These are phyloP conservation scores for Biscogniauxia mediterranea DNA, from an alignment of 2,329 filamentous ascomycete genomes.

Conservation along the genomic window DNA sequence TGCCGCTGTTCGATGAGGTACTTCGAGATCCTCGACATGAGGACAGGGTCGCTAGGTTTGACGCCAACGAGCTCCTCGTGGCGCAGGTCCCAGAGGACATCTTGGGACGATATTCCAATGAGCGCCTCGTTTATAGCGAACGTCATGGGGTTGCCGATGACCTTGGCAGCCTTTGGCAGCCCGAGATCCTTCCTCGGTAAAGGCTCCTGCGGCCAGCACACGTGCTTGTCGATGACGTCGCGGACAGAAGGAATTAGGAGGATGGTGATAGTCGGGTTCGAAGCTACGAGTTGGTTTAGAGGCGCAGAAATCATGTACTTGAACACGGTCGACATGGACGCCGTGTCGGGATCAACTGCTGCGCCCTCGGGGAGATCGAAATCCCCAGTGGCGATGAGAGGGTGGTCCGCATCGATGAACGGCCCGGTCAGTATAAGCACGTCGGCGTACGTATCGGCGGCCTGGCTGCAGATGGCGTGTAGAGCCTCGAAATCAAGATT, in stretches of 20 bases:
- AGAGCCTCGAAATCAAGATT: constrained; percentile 89
- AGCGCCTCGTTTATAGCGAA: constrained; percentile 84
- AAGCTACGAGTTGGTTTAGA: constrained; percentile 65
- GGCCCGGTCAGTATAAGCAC: constrained; percentile 78
- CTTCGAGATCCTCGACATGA: constrained; percentile 69
- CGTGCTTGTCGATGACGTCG: constrained; percentile 62
- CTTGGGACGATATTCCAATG: constrained; percentile 78
- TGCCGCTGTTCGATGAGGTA: constrained; percentile 87
- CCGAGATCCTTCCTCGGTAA: constrained; percentile 71
- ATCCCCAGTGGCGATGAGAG: constrained; percentile 76
- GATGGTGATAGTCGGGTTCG: constrained; percentile 76
- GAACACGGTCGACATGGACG: constrained; percentile 81
- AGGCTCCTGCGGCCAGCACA: constrained; percentile 60
- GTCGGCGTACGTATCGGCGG: constrained; percentile 73
- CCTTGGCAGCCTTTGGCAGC: constrained; percentile 67
- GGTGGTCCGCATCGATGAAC: constrained; percentile 90
- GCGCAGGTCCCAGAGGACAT: constrained; percentile 79
- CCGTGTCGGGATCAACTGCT: constrained; percentile 69
- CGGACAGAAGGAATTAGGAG: constrained; percentile 81
- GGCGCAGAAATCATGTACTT: constrained; percentile 73
- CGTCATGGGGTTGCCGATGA: constrained; percentile 89
- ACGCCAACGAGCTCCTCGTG: constrained; percentile 67
- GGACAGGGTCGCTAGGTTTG: constrained; percentile 53
- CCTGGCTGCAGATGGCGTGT: constrained; percentile 75
- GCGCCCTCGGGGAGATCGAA: constrained; percentile 71